phyloP scores from a whole-genome alignment of 1,284 basidiomycete genomes.

The Thelephora terrestris region DNA sequence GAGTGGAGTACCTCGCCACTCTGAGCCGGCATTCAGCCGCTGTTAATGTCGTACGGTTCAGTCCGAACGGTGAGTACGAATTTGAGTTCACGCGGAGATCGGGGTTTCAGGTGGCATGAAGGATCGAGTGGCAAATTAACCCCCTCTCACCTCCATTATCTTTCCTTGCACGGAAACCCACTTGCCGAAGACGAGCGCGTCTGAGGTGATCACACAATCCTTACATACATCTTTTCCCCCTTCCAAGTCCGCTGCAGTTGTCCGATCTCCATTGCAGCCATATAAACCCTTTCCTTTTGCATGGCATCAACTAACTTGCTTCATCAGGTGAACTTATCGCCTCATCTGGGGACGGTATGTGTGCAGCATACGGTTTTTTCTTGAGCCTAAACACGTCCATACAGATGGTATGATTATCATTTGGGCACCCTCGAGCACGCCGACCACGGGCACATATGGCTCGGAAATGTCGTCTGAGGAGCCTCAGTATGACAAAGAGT shows the following conservation, averaged over 20 bases:
- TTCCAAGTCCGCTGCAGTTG: too few species aligned
- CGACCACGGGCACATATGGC: slow-evolving; percentile 65
- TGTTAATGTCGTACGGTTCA: slow-evolving; percentile 95
- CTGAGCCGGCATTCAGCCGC: slow-evolving; percentile 88
- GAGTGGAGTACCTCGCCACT: slow-evolving; percentile 93
- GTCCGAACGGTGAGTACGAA: slow-evolving; percentile 70
- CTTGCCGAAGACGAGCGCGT: neutral
- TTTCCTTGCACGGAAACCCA: neutral
- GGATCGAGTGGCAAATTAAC: neutral
- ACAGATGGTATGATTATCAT: slow-evolving; percentile 95
- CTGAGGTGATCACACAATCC: neutral
- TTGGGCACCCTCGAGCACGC: slow-evolving; percentile 79
- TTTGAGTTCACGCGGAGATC: neutral
- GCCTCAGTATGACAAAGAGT: slow-evolving; percentile 83
- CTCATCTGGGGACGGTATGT: slow-evolving; percentile 88
- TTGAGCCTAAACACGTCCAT: slow-evolving; percentile 4
- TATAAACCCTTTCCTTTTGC: neutral
- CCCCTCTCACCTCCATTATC: slow-evolving; percentile 1
- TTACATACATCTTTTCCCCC: neutral
- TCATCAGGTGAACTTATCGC: slow-evolving; percentile 76
- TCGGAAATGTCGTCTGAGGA: slow-evolving; percentile 71
- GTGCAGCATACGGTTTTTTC: slow-evolving; percentile 6
- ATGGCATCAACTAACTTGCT: neutral
- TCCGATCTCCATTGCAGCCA: neutral
- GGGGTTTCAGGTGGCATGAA: too few species aligned